These are phyloP conservation scores for Cotoneaster glaucophyllus DNA, from an alignment of 306 rosid species.

Conservation along the genomic window DNA sequence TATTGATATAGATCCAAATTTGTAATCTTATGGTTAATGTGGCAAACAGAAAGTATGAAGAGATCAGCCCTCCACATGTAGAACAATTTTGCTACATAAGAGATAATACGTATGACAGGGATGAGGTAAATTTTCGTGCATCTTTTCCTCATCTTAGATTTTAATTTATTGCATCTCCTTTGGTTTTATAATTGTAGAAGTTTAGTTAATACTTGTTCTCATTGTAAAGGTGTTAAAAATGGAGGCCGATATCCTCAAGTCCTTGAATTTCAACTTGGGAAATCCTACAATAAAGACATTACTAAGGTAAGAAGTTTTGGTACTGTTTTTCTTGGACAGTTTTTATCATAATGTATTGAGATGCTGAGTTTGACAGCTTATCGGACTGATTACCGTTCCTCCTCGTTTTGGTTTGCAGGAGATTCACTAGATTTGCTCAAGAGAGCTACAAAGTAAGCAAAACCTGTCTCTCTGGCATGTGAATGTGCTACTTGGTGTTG, in stretches of 20 bases:
- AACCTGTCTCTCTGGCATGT: neutral
- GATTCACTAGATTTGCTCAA: constrained; percentile 49
- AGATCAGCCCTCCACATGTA: constrained; percentile 73
- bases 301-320: constrained; percentile 43
- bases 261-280: constrained; percentile 75
- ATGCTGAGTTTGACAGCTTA: neutral
- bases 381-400: constrained; percentile 3
- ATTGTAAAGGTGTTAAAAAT: constrained; percentile 55
- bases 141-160: neutral
- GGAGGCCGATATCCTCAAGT: constrained; percentile 77
- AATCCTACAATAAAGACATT: constrained; percentile 75
- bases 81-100: constrained; percentile 78
- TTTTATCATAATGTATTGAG: neutral
- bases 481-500: neutral
- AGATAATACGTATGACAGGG: constrained; percentile 63
- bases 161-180: neutral
- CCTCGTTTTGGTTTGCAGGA: constrained; percentile 39
- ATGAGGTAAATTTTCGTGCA: constrained; percentile 37
- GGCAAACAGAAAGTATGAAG: constrained; percentile 72
- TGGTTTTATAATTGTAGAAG: neutral
- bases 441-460: constrained; percentile 47
- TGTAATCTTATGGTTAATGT: neutral
- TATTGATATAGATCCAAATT: neutral
- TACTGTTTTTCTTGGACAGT: neutral
- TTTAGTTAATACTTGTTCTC: neutral